Evolutionary conservation across 75 land plant species (phyloP).

Genomic region (Pinus tabuliformis): DNA sequence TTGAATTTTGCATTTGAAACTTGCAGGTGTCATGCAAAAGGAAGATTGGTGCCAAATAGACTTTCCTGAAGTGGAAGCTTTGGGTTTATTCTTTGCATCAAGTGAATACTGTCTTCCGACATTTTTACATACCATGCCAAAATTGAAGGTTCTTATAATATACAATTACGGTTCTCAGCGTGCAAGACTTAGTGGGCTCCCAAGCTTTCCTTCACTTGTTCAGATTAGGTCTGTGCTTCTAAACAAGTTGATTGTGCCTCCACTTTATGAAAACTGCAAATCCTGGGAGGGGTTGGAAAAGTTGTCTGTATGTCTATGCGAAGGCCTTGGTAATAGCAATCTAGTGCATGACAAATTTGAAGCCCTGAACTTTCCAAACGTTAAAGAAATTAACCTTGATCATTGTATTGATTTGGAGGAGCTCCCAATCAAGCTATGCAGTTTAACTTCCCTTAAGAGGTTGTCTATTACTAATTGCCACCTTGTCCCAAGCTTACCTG

Average conservation of each 20-base stretch:
- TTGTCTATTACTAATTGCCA: conserved; percentile 50
- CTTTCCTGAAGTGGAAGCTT: conserved; percentile 52
- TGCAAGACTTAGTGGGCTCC: conserved; percentile 25
- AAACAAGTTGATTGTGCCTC: conserved; percentile 33
- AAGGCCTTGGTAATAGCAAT: conserved; percentile 12
- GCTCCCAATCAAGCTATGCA: conserved; percentile 37
- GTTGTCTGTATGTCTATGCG: conserved; percentile 38
- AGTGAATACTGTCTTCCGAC: conserved; percentile 43
- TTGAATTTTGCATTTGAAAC: background rate
- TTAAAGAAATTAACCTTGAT: conserved; percentile 45
- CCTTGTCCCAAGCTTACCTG: conserved; percentile 29
- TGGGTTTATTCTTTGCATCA: conserved; percentile 42
- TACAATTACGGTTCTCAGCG: conserved; percentile 22
- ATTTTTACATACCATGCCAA: conserved; percentile 40
- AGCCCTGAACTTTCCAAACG: conserved; percentile 27
- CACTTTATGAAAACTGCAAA: conserved; percentile 6
- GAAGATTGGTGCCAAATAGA: conserved; percentile 46
- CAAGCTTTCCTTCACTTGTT: conserved; percentile 23
- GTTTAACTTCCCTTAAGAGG: conserved; percentile 22
- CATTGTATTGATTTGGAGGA: conserved; percentile 32
- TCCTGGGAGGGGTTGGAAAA: conserved; percentile 27
- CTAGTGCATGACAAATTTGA: background rate
- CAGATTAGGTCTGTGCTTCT: conserved; percentile 46
- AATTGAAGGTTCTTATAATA: conserved; percentile 40
- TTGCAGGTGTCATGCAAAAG: conserved; percentile 49